Base-by-base conservation (phyloP, 495 filamentous ascomycete species). In the Neurospora tetrasperma region DNA sequence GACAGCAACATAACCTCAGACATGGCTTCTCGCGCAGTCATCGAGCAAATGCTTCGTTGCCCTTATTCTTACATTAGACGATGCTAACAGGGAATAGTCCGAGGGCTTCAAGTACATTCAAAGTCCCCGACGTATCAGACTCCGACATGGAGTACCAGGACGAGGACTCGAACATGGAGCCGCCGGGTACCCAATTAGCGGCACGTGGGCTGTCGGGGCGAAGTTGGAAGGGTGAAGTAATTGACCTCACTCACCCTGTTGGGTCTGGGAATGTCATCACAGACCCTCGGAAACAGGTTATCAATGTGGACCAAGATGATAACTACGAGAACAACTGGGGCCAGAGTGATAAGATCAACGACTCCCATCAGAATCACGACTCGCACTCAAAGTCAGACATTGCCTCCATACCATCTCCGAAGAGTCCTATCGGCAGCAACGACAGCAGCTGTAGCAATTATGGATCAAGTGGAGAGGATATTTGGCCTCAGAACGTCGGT, bases 81-180 rank as follows among this genome's bases (percentile, higher is more conserved):
- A n/a, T 20, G 42, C 42, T 16, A 73, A 66, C 27, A 38, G 35
- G 27, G 1, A 66, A 66, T 66, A 66, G 54, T 38, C 54, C 27
- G 54, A 66, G 54, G 54, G 27, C 27, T 38, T 66, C 75, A 2
- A 72, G 69, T 35, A 78, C 75, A 2, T 80, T 79, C 46, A 72
- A 74, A 54, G 79, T 80, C 0, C 79, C 79, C 7, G 78, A 80
- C 16, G 74, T 42, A 9, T 80, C 78, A 5, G 78, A 80, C 20
- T 71, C 74, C 39, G 75, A 70, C 31, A 74, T 73, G 18, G 76
- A 77, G 0, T 62, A 14, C 11, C 73, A 59, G 9, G 75, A 74
- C n/a, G 72, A 74, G 39, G 46, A 43, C 38, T 69, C 74, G 5
- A 74, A 41, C n/a, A n/a, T n/a, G n/a, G n/a, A n/a, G n/a, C n/a